phyloP scores from a whole-genome alignment of 2,329 filamentous ascomycete genomes.

The Aspergillus uvarum region DNA sequence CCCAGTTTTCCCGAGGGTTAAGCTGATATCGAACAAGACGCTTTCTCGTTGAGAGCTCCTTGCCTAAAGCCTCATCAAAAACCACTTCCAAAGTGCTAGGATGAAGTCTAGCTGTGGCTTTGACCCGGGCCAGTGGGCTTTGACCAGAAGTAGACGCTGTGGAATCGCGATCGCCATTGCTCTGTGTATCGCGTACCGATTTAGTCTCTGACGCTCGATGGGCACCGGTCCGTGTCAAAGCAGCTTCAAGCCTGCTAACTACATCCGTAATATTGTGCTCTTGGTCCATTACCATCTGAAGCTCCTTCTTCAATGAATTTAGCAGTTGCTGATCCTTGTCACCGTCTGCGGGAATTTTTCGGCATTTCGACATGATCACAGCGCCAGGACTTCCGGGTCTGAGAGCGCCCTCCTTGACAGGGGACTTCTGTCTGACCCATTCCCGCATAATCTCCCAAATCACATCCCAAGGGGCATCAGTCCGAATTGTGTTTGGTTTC shows the following conservation, averaged over 20 bases:
- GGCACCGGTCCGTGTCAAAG: conserved; percentile 40
- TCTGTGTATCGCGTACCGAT: conserved; percentile 1
- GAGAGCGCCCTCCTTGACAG: conserved; percentile 71
- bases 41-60: conserved; percentile 59
- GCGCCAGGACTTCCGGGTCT: conserved; percentile 70
- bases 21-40: conserved; percentile 82
- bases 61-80: conserved; percentile 80
- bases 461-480: conserved; percentile 83
- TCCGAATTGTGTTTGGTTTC: conserved; percentile 86
- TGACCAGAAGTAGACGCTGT: neutral
- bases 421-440: conserved; percentile 79
- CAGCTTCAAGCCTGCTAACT: conserved; percentile 45
- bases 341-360: conserved; percentile 33
- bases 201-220: conserved; percentile 20
- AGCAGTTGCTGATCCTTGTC: conserved; percentile 34
- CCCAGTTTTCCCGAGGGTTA: conserved; percentile 92
- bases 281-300: conserved; percentile 34
- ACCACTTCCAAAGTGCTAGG: conserved; percentile 58
- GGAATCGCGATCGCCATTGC: neutral
- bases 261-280: conserved; percentile 40
- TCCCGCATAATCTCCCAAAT: conserved; percentile 94
- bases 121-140: neutral
- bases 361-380: conserved; percentile 59
- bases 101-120: neutral
- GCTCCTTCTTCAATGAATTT: conserved; percentile 36